Evolutionary conservation across 768 basidiomycete genomes (phyloP).

Genomic region (Hygrophoropsis aurantiaca): DNA sequence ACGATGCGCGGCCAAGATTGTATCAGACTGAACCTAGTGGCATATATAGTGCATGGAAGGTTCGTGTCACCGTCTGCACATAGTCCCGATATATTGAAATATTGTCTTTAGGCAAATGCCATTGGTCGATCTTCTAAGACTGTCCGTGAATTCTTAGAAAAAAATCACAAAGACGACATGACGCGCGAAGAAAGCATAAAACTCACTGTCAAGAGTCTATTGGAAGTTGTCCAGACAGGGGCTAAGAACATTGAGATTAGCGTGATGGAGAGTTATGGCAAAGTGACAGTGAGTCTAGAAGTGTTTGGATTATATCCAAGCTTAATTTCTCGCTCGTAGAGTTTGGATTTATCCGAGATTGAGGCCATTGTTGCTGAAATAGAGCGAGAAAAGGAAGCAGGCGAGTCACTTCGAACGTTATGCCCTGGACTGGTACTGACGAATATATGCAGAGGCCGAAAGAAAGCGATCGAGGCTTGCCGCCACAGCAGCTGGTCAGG

Average conservation of each 20-base stretch:
- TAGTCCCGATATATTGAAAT: neutral
- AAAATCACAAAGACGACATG: slow-evolving; percentile 93
- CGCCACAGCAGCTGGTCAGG: slow-evolving; percentile 88
- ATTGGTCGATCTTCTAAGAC: slow-evolving; percentile 98
- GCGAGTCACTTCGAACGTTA: slow-evolving; percentile 40
- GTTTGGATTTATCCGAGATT: slow-evolving; percentile 82
- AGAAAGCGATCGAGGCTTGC: slow-evolving; percentile 88
- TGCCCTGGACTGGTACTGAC: neutral
- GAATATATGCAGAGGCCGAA: slow-evolving; percentile 74
- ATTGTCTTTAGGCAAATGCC: slow-evolving; percentile 75
- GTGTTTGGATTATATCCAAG: neutral
- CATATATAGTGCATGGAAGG: slow-evolving; percentile 99
- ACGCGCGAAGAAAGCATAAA: slow-evolving; percentile 89
- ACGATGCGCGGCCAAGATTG: slow-evolving; percentile 82
- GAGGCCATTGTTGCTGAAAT: slow-evolving; percentile 91
- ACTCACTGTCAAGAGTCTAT: slow-evolving; percentile 89
- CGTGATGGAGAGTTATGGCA: slow-evolving; percentile 94
- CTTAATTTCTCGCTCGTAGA: slow-evolving; percentile 44
- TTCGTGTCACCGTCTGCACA: slow-evolving; percentile 24
- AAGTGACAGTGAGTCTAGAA: slow-evolving; percentile 71
- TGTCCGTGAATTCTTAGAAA: slow-evolving; percentile 97
- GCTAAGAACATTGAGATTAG: slow-evolving; percentile 99
- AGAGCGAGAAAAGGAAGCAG: slow-evolving; percentile 96
- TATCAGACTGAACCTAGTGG: slow-evolving; percentile 98
- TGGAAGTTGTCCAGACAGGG: slow-evolving; percentile 99